Evolutionary conservation across 805 yeast species (phyloP).

Genomic region (Cyberlindnera suaveolens): DNA sequence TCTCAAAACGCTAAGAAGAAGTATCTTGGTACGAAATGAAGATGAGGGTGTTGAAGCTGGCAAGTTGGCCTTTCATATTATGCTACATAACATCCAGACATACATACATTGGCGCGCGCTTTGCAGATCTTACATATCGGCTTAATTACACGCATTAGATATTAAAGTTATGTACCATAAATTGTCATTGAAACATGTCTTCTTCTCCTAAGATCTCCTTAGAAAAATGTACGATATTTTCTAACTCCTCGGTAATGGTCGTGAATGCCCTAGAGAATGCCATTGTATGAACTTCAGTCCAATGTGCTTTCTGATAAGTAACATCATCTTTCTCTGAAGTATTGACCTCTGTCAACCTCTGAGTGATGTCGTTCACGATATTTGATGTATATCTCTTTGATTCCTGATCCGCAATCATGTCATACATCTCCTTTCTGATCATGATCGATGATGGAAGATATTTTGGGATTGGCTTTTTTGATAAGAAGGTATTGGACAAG

Average conservation of each 20-base stretch:
- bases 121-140: too few relatives aligned
- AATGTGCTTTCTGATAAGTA: constrained; percentile 26
- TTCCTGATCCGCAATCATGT: constrained; percentile 31
- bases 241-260: constrained; percentile 36
- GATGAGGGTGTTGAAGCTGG: too few relatives aligned
- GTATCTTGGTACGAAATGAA: too few relatives aligned
- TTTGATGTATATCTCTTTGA: background rate
- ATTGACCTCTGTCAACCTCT: constrained; percentile 7
- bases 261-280: constrained; percentile 45
- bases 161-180: background rate
- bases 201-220: constrained; percentile 42
- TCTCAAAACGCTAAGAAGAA: background rate
- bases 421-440: constrained; percentile 37
- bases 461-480: constrained; percentile 32
- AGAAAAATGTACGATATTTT: constrained; percentile 29
- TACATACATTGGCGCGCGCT: too few relatives aligned
- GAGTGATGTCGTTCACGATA: constrained; percentile 7
- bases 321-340: background rate
- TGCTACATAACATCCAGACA: too few relatives aligned
- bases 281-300: constrained; percentile 44
- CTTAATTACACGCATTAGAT: too few relatives aligned
- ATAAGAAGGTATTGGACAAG: constrained; percentile 35
- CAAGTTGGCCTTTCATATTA: too few relatives aligned
- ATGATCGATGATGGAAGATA: constrained; percentile 40
- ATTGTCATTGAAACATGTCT: constrained; percentile 8